Base-by-base conservation (phyloP, 345 rosid species). In the Turnera subulata region DNA sequence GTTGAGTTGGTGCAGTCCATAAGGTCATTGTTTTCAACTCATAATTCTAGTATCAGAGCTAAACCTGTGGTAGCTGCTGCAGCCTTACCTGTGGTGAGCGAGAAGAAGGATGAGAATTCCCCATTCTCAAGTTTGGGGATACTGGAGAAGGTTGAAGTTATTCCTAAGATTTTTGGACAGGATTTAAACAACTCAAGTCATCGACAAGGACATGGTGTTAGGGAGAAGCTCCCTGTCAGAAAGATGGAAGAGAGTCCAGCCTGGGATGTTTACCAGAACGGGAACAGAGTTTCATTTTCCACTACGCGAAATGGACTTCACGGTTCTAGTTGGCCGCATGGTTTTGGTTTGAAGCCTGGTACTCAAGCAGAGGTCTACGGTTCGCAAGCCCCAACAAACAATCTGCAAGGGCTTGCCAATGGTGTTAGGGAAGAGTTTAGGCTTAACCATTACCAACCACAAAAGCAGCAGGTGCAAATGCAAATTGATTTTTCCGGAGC, bases 161-260 rank as follows among this genome's bases (percentile, higher is more conserved):
- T 68, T 46, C 81, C 82, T 2, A 93, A 78, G 80, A 80, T 87
- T 45, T 93, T 89, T 32, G 96, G 99, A 42, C 94, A 84, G 67
- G 91, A 89, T 19, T 60, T 89, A 77, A 81, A 68, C 51, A 58
- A 42, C 56, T 38, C 63, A 10, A 64, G 61, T 15, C 73, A 61
- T 20, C 67, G 62, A 53, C 74, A 73, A 55, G 71, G 73, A 23
- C 77, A 76, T 48, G 75, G 70, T 18, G 77, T 74, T 67, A 77
- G 99, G 68, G 99, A 89, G 83, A 93, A 93, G 50, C 89, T 93
- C 40, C 80, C 84, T 0, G 76, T 93, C 50, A 81, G 92, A 24
- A 93, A 89, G 79, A 84, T 82, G 94, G 98, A 89, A 26, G 86
- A 85, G 64, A 77, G 78, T 66, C 80, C 80, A 6, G 15, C 73